Evolutionary conservation across 208 protist genomes (phyloP), one percentile per base, ranked within the genome.

Genomic region (Acanthamoeba lenticulata): DNA sequence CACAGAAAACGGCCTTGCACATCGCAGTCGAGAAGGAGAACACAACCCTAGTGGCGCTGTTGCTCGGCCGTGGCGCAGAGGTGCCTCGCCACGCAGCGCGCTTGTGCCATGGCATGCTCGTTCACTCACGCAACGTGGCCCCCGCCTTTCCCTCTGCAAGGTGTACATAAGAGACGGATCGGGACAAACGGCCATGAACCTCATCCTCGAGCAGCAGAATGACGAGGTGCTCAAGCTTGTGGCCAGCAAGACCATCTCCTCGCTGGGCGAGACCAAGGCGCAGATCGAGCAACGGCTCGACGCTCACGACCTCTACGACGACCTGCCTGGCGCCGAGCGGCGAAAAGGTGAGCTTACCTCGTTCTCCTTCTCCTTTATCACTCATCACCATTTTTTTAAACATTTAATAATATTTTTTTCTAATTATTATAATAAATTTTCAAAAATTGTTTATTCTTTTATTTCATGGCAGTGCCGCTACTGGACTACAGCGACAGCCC

Each of bases 21-120:
- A 21, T 91, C 1, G 85, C 85, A 29, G 85, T 91, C n/a, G 85
- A 91, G 32, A 72, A 91, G 55, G 60, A 91, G 36, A 91, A 91
- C 60, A 32, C 60, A 47, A 91, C 85, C 1, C 32, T 91, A 32
- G 85, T 69, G 6, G 85, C 85, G 36, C 85, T 91, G 5, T 34
- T 91, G 34, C 52, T 91, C 17, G 85, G 85, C 36, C 85, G 85
- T 11, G 85, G 85, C 15, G 85, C 85, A 34, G 85, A 91, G 85
- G 83, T 90, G 34, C n/a, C n/a, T n/a, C n/a, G n/a, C n/a, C n/a
- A n/a, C n/a, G n/a, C n/a, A n/a, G n/a, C n/a, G n/a, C n/a, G n/a
- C n/a, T n/a, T n/a, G n/a, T n/a, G 17, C 24, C 9, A 79, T 29
- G 36, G n/a, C 17, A 15, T 79, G n/a, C 13, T 79, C 19, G n/a